A percentile compares a stretch with the other conserved stretches of the same genome.
Evolutionary conservation across 805 yeast genomes (phyloP).

Genomic region (Metschnikowia arizonensis): DNA sequence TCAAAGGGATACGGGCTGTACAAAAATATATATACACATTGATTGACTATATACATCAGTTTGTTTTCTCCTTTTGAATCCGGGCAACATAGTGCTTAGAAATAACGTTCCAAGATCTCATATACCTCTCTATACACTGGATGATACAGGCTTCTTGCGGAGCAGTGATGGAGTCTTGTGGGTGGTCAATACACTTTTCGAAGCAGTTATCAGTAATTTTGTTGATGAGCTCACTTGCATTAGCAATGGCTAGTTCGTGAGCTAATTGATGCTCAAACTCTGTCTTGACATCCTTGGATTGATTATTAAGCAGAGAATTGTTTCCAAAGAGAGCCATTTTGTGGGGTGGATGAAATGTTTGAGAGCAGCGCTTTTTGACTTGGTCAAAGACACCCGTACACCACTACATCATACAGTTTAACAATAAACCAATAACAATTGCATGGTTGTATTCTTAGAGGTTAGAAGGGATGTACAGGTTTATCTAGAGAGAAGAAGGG

Average conservation of each 20-base stretch:
- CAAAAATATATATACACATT: neutral
- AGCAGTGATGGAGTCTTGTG: constrained; percentile 46
- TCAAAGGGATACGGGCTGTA: neutral
- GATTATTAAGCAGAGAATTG: constrained; percentile 10
- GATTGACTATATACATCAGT: constrained; percentile 4
- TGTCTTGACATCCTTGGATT: constrained; percentile 39
- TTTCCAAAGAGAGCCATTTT: constrained; percentile 18
- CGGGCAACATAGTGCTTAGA: constrained; percentile 73
- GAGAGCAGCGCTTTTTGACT: constrained; percentile 1
- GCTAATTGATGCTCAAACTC: constrained; percentile 67
- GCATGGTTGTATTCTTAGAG: no score
- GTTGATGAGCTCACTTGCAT: constrained; percentile 83
- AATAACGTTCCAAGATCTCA: constrained; percentile 86
- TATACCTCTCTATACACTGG: constrained; percentile 79
- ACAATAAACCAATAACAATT: no score
- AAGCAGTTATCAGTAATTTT: constrained; percentile 85
- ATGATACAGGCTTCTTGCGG: constrained; percentile 65
- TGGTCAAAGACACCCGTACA: neutral
- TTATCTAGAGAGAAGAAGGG: no score
- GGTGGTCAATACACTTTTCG: constrained; percentile 66
- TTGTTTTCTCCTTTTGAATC: constrained; percentile 44
- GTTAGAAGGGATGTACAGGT: no score
- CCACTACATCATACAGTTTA: neutral
- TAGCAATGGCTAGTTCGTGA: constrained; percentile 85
- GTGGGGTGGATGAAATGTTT: neutral